Conservation (phyloP, 2,329 filamentous ascomycete species). For the Verticillium nonalfalfae region DNA sequence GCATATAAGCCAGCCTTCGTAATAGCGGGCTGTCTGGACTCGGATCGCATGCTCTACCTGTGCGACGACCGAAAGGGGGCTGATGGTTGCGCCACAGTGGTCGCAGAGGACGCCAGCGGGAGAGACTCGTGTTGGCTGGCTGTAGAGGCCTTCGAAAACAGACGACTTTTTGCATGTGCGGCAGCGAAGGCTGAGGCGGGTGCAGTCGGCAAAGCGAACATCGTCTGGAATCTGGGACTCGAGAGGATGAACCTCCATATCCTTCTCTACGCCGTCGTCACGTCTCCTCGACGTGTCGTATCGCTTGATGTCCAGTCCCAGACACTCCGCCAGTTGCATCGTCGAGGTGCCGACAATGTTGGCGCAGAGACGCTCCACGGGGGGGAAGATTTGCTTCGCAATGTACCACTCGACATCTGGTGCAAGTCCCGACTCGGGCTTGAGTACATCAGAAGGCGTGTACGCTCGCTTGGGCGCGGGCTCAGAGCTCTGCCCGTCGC, state of each 20-base stretch:
- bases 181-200: constrained; percentile 72
- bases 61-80: constrained; percentile 69
- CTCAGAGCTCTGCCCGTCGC: constrained; percentile 60
- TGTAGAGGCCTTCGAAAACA: constrained; percentile 69
- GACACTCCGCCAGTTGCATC: constrained; percentile 81
- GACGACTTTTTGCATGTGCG: constrained; percentile 68
- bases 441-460: constrained; percentile 77
- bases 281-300: constrained; percentile 52
- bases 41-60: constrained; percentile 85
- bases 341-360: constrained; percentile 93
- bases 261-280: constrained; percentile 44
- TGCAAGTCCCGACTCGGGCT: constrained; percentile 65
- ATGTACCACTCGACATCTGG: constrained; percentile 98
- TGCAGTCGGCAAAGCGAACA: constrained; percentile 78
- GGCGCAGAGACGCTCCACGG: constrained; percentile 93
- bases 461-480: constrained; percentile 83
- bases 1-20: constrained; percentile 86
- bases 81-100: constrained; percentile 58
- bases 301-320: constrained; percentile 84
- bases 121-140: constrained; percentile 53
- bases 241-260: constrained; percentile 77
- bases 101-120: constrained; percentile 71
- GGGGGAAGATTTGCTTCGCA: constrained; percentile 96
- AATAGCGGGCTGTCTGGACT: constrained; percentile 73
- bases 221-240: constrained; percentile 92